Evolutionary conservation across 2,329 filamentous ascomycete species (phyloP), one percentile per base, ranked within the genome.

Genomic region (Thermomyces lanuginosus): DNA sequence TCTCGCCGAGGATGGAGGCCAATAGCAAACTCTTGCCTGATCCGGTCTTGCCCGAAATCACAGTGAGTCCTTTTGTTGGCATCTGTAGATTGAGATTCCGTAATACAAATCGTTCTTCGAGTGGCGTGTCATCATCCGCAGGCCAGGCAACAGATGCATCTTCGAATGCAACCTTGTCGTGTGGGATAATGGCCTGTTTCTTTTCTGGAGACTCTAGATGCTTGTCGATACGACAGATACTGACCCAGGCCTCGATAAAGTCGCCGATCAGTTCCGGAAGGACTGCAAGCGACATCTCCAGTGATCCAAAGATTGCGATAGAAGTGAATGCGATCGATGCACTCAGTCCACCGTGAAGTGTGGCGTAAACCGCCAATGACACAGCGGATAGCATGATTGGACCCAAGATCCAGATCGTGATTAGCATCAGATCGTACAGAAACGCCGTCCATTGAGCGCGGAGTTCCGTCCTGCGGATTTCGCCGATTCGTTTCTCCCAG

Each of bases 261-360:
- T 76, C 66, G 0, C 76, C 76, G 0, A 76, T 72, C 21, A 83
- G 56, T 43, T 84, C 77, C 0, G 80, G 80, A 9, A 89, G 55
- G 21, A 77, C 60, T 0, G 72, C 72, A 1, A 89, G 53, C 0
- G 75, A 72, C 12, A 73, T 60, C 44, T 89, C 79, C 12, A 89
- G 61, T n/a, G 69, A 64, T 33, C 68, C 69, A 49, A 89, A 81
- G 23, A 84, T 63, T 6, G 74, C 71, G 19, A 84, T 71, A 15
- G 76, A 74, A 14, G 81, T 81, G 38, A 89, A 89, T 2, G 80
- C 80, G 7, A 84, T 65, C 0, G 77, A 81, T 0, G 80, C 73
- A 1, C 64, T 61, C 6, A 89, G 57, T 0, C 59, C 55, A 4
- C 72, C 72, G 36, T 81, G 50, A 0, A 77, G 39, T 6, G 66